Evolutionary conservation across 441 rosid genomes (phyloP).

Genomic region (Gossypium aridum): DNA sequence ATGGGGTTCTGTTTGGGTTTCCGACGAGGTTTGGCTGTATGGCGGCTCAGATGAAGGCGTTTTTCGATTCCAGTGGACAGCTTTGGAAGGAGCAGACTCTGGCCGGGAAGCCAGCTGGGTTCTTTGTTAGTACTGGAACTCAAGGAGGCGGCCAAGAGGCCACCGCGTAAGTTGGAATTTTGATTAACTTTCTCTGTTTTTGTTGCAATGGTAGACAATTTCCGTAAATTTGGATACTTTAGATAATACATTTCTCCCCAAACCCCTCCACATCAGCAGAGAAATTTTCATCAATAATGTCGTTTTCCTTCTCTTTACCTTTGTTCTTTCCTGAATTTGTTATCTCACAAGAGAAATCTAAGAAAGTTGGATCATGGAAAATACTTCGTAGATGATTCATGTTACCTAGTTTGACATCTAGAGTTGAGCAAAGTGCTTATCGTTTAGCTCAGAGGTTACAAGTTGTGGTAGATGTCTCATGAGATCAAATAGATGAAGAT

Average conservation of each 20-base stretch:
- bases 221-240: neutral
- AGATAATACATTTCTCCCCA: neutral
- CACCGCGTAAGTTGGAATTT: constrained; percentile 66
- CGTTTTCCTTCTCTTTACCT: neutral
- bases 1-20: constrained; percentile 77
- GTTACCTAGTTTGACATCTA: neutral
- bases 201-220: neutral
- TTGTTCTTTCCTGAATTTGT: neutral
- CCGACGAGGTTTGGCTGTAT: constrained; percentile 90
- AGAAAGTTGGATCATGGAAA: neutral
- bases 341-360: neutral
- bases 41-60: constrained; percentile 98
- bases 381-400: neutral
- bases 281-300: neutral
- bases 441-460: neutral
- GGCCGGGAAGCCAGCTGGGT: constrained; percentile 90
- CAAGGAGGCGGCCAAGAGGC: constrained; percentile 99
- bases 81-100: constrained; percentile 80
- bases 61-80: constrained; percentile 75
- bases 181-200: neutral
- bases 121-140: constrained; percentile 89
- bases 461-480: neutral
- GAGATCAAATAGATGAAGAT: neutral
- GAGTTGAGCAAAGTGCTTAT: neutral
- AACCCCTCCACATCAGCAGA: neutral